These are phyloP conservation scores for Aspergillus wentii DNA, from an alignment of 495 filamentous ascomycete genomes.

Conservation along the genomic window DNA sequence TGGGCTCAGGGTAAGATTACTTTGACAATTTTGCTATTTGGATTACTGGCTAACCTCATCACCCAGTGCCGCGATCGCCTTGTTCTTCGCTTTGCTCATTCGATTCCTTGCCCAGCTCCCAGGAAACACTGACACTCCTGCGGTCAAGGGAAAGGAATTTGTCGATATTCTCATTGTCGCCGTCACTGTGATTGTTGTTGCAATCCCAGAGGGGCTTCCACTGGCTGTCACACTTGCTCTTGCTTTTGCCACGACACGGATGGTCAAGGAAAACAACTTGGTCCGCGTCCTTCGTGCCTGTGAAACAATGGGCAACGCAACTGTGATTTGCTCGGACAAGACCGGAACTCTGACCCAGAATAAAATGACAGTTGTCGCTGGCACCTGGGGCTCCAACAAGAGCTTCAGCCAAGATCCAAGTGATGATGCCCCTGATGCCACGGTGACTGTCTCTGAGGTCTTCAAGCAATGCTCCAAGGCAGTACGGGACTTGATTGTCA, in stretches of 20 bases:
- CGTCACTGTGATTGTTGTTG: conserved; percentile 67
- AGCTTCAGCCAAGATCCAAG: conserved; percentile 43
- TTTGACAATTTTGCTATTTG: background rate
- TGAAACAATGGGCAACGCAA: conserved; percentile 71
- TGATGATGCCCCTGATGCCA: conserved; percentile 10
- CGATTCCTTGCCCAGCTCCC: conserved; percentile 53
- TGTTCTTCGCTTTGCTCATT: conserved; percentile 60
- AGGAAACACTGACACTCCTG: conserved; percentile 39
- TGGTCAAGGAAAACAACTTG: conserved; percentile 67
- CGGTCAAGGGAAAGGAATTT: conserved; percentile 59
- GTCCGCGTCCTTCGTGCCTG: conserved; percentile 62
- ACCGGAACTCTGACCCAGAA: conserved; percentile 70
- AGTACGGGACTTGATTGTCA: conserved; percentile 45
- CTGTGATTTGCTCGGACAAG: conserved; percentile 66
- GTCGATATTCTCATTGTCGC: conserved; percentile 64
- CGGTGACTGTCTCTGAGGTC: conserved; percentile 20
- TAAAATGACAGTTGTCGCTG: conserved; percentile 66
- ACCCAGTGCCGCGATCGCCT: conserved; percentile 51
- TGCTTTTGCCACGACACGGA: conserved; percentile 63
- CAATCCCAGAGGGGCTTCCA: conserved; percentile 65
- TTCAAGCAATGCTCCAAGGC: conserved; percentile 35
- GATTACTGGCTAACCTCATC: conserved; percentile 19
- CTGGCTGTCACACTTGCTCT: conserved; percentile 65
- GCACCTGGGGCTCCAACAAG: conserved; percentile 49
- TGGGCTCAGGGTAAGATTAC: conserved; percentile 36